Evolutionary conservation across 2,329 filamentous ascomycete species (phyloP).

Genomic region (Botryosphaeria dothidea): DNA sequence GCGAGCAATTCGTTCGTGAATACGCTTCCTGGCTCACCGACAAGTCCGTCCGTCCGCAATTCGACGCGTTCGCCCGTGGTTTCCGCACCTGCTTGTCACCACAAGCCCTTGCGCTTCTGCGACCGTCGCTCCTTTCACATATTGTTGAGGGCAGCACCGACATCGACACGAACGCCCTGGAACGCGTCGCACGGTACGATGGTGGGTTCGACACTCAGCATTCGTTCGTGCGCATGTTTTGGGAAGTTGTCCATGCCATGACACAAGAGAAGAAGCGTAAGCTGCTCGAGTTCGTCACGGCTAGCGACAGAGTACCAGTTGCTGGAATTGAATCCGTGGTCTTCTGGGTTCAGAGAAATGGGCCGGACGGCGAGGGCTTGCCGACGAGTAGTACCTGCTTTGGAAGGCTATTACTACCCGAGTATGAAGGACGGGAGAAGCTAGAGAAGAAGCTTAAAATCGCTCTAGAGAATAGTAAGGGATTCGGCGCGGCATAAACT

Average conservation of each 20-base stretch:
- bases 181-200: constrained; percentile 73
- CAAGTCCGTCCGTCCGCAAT: constrained; percentile 75
- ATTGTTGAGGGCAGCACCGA: constrained; percentile 81
- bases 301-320: constrained; percentile 85
- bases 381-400: constrained; percentile 94
- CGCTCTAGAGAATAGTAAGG: constrained; percentile 83
- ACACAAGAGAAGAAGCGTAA: constrained; percentile 69
- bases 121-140: constrained; percentile 62
- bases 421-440: constrained; percentile 72
- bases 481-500: constrained; percentile 74
- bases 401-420: constrained; percentile 80
- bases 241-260: constrained; percentile 73
- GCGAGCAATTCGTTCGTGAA: constrained; percentile 75
- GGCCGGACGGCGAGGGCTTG: constrained; percentile 62
- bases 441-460: constrained; percentile 75
- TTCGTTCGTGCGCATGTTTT: constrained; percentile 75
- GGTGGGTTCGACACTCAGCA: constrained; percentile 72
- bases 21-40: constrained; percentile 84
- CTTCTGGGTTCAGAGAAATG: constrained; percentile 80
- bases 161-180: constrained; percentile 75
- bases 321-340: constrained; percentile 79
- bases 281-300: constrained; percentile 92
- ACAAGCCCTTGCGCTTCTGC: constrained; percentile 60
- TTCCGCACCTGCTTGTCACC: constrained; percentile 74
- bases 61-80: constrained; percentile 75